Evolutionary conservation across 1,284 basidiomycete species (phyloP), one percentile per base, ranked within the genome.

Genomic region (Melampsora americana): DNA sequence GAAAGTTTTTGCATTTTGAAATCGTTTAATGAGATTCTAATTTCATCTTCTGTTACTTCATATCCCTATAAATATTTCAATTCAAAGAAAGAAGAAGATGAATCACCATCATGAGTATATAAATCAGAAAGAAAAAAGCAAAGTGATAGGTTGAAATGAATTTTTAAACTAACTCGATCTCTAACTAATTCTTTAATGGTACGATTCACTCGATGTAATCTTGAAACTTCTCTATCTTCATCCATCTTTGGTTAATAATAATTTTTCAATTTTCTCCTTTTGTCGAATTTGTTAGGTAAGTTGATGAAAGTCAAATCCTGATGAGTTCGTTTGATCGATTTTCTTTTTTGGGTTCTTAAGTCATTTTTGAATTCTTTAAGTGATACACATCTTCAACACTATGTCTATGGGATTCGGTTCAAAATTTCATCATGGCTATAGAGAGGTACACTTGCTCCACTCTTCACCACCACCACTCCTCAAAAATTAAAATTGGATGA

Each of bases 171-270:
- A 32, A 86, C 85, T 77, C 95, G 88, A 84, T 99, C 96, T 82
- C 90, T 89, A 77, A 95, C 92, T 77, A 99, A 89, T 85, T 99
- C 96, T 83, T 98, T 94, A 70, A 97, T 92, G 59, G 96, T 99
- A 81, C 92, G 86, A 84, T 95, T 95, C 78, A 99, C 94, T 82
- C 95, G 90, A 93, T 94, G 98, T 80, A 99, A 87, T 81, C 90
- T 89, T 69, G 93, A 82, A 39, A 83, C 81, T 78, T 84, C 81
- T 61, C 83, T 80, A 71, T 84, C 83, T 67, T 82, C 81, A 66
- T 85, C 84, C 72, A 74, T 74, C 18, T 18, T 61, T 23, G 20
- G 32, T 42, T 35, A 39, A 35, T 39, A 18, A n/a, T n/a, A n/a
- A n/a, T 65, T 65, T 39, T 65, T 65, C 9, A 20, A 20, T 39